Base-by-base conservation (phyloP, 2,329 filamentous ascomycete genomes). In the Neurospora sp. region DNA sequence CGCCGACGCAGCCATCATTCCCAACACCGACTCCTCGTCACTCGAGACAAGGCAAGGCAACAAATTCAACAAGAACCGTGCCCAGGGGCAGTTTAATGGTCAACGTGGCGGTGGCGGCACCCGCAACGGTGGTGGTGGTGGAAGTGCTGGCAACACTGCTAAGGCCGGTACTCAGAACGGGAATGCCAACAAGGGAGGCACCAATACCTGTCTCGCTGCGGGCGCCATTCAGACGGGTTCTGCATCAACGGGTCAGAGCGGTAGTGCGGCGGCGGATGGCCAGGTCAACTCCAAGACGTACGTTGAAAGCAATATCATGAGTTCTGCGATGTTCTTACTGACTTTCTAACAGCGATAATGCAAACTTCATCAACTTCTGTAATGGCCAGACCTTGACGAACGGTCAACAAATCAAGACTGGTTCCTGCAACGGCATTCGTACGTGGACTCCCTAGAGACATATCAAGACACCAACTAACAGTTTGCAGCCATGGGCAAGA, bases 361-460 rank as follows among this genome's bases (percentile, higher is more conserved):
- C 81, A 80, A 89, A 89, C 82, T 89, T 89, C 79, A 88, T 89
- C 83, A 89, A 89, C 82, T 87, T 88, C 78, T 89, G 87, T 76
- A 72, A 78, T 1, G 85, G 85, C 68, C 73, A 84, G 76, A 84
- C 81, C 2, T 74, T 88, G 71, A 91, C 88, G 74, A 88, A 91
- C 75, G 88, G 88, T 75, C 77, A 84, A 57, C 89, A 91, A 78
- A 80, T 85, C 71, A 81, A 81, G 70, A 78, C 74, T 4, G 88
- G 88, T 23, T 90, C 88, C 41, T 91, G 88, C 80, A 91, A 91
- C 78, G 86, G 86, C 78, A 83, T 89, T 74, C 80, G 85, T 86
- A 82, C 78, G 85, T 82, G n/a, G 6, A n/a, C 36, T 12, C 15
- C 17, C n/a, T 41, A 6, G 12, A 39, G 37, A 39, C 12, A 12